Evolutionary conservation across 2,329 filamentous ascomycete species (phyloP).

Genomic region (Diplodia seriata): DNA sequence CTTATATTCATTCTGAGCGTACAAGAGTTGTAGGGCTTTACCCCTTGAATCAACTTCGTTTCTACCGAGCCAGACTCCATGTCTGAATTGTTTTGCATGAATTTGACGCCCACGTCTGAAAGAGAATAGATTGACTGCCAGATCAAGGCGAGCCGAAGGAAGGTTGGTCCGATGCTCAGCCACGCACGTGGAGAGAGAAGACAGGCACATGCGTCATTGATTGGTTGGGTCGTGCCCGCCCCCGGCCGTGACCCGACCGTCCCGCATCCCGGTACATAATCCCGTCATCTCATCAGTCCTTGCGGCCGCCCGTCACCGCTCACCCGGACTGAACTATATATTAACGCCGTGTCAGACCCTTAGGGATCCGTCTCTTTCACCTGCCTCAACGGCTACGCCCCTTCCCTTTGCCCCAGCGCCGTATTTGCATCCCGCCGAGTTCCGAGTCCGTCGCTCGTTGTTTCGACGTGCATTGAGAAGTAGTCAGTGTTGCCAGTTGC

Average conservation of each 20-base stretch:
- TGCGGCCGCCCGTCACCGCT: slow-evolving; percentile 11
- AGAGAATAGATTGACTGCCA: background rate
- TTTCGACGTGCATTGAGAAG: background rate
- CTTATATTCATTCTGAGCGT: no score
- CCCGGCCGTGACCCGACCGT: slow-evolving; percentile 1
- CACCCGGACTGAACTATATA: slow-evolving; percentile 4
- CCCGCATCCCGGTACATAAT: background rate
- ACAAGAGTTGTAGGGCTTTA: no score
- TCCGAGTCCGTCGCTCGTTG: background rate
- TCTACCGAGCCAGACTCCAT: no score
- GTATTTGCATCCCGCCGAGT: background rate
- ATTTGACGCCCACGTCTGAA: no score
- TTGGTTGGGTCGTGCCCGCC: background rate
- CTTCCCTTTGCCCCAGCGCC: background rate
- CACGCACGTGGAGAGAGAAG: slow-evolving; percentile 11
- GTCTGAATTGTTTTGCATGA: no score
- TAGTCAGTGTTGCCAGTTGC: background rate
- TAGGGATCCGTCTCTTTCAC: background rate
- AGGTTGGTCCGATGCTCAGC: background rate
- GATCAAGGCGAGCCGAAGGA: background rate
- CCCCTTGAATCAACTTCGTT: no score
- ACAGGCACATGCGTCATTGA: slow-evolving; percentile 28
- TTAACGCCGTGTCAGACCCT: background rate
- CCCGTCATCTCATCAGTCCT: slow-evolving; percentile 17
- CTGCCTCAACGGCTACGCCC: background rate